Percentiles rank a stretch among this genome's conserved stretches.
phyloP scores from a whole-genome alignment of 768 basidiomycete species.

The Tricholoma sp. region DNA sequence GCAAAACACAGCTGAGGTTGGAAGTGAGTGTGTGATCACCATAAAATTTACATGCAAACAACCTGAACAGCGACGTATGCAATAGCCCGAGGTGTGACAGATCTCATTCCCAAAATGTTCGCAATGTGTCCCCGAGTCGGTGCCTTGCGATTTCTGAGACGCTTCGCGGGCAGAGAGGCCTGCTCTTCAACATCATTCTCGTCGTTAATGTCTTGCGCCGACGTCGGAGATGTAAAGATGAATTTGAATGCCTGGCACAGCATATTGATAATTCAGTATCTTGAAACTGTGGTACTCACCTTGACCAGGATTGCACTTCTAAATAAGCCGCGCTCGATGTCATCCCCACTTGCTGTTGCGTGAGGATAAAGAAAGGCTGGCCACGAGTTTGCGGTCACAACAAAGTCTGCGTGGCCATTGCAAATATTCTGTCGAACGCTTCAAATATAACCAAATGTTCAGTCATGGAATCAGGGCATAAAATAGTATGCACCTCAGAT shows the following conservation, averaged over 20 bases:
- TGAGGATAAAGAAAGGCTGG: constrained; percentile 7
- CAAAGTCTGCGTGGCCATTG: constrained; percentile 4
- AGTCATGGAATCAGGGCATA: too few species aligned
- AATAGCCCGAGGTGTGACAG: constrained; percentile 15
- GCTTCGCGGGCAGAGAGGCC: neutral
- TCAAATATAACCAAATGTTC: too few species aligned
- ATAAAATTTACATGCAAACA: too few species aligned
- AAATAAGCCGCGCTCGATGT: constrained; percentile 9
- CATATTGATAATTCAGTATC: too few species aligned
- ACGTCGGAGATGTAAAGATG: constrained; percentile 19
- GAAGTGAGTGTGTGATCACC: too few species aligned
- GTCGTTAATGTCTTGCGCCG: neutral
- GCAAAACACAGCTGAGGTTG: constrained; percentile 8
- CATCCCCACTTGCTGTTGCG: neutral
- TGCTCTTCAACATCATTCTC: neutral
- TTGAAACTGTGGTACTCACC: too few species aligned
- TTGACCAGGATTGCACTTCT: constrained; percentile 8
- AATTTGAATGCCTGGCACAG: constrained; percentile 15
- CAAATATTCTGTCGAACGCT: constrained; percentile 2
- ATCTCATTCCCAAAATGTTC: constrained; percentile 6
- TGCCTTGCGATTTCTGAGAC: neutral
- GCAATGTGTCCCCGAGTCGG: neutral
- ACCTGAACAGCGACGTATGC: constrained; percentile 23
- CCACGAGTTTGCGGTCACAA: constrained; percentile 5
- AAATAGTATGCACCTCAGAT: constrained; percentile 6